These are phyloP conservation scores for Solanum dulcamara DNA, from an alignment of 257 asterid species.

Conservation along the genomic window DNA sequence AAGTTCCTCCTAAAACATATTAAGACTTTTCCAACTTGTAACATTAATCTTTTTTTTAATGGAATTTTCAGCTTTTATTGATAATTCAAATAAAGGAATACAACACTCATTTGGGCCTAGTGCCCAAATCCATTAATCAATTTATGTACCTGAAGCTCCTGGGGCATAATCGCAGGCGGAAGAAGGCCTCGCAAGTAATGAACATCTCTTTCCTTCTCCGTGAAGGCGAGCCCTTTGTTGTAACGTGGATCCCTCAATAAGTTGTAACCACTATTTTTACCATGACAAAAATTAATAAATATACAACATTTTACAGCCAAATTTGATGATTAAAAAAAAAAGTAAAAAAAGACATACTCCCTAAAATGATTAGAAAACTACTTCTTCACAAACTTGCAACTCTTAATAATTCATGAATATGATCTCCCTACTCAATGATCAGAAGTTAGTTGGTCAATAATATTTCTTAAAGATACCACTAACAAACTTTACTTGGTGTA, in stretches of 20 bases:
- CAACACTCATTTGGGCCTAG: too few species aligned
- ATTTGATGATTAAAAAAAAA: too few species aligned
- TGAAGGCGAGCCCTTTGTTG: slow-evolving; percentile 83
- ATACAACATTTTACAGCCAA: background rate
- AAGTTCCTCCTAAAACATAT: too few species aligned
- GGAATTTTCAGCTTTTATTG: too few species aligned
- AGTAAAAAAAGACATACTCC: background rate
- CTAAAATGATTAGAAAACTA: background rate
- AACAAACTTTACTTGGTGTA: background rate
- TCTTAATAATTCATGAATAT: background rate
- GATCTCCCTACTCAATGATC: background rate
- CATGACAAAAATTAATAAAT: background rate
- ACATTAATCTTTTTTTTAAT: too few species aligned
- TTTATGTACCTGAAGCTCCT: slow-evolving; percentile 57
- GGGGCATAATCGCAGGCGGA: slow-evolving; percentile 47
- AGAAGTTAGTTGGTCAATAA: background rate
- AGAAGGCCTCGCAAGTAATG: slow-evolving; percentile 78
- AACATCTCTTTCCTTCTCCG: slow-evolving; percentile 70
- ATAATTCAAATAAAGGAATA: too few species aligned
- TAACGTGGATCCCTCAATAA: slow-evolving; percentile 76
- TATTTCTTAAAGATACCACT: background rate
- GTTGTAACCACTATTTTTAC: slow-evolving; percentile 41
- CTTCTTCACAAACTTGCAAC: background rate
- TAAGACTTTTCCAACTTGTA: background rate
- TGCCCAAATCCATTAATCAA: too few species aligned